Evolutionary conservation across 768 basidiomycete species (phyloP).

Genomic region (Amanita molliuscula): DNA sequence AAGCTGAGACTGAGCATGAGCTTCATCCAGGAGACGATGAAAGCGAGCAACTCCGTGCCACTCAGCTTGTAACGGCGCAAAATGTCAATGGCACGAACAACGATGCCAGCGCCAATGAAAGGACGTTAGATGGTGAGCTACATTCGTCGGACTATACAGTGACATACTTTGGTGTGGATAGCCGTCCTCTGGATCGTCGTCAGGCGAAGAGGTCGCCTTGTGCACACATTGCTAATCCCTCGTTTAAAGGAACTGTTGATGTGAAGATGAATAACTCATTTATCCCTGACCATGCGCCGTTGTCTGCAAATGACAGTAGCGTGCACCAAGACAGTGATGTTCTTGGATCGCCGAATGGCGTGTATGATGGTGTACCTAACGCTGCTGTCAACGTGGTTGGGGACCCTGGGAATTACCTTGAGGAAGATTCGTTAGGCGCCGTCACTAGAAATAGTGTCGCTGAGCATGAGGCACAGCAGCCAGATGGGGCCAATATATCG

Average conservation of each 20-base stretch:
- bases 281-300: slow-evolving; percentile 20
- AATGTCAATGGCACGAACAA: slow-evolving; percentile 25
- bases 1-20: slow-evolving; percentile 32
- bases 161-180: slow-evolving; percentile 35
- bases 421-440: neutral
- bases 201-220: slow-evolving; percentile 32
- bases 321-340: neutral
- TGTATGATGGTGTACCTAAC: slow-evolving; percentile 4
- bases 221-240: slow-evolving; percentile 52
- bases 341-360: neutral
- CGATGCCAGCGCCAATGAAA: slow-evolving; percentile 22
- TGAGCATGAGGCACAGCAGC: slow-evolving; percentile 5
- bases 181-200: slow-evolving; percentile 23
- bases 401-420: slow-evolving; percentile 11
- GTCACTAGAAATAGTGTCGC: neutral
- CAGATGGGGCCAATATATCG: neutral
- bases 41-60: slow-evolving; percentile 32
- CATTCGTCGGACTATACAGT: slow-evolving; percentile 21
- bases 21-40: slow-evolving; percentile 35
- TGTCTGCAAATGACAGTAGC: slow-evolving; percentile 10
- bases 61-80: slow-evolving; percentile 25
- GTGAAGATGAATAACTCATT: slow-evolving; percentile 28
- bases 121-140: slow-evolving; percentile 43
- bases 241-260: slow-evolving; percentile 37
- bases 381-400: slow-evolving; percentile 14